A percentile compares a stretch with the other conserved stretches of the same genome.
Conservation (phyloP, 2,329 filamentous ascomycete genomes). For the Graphilbum ipis-grandicollis region DNA sequence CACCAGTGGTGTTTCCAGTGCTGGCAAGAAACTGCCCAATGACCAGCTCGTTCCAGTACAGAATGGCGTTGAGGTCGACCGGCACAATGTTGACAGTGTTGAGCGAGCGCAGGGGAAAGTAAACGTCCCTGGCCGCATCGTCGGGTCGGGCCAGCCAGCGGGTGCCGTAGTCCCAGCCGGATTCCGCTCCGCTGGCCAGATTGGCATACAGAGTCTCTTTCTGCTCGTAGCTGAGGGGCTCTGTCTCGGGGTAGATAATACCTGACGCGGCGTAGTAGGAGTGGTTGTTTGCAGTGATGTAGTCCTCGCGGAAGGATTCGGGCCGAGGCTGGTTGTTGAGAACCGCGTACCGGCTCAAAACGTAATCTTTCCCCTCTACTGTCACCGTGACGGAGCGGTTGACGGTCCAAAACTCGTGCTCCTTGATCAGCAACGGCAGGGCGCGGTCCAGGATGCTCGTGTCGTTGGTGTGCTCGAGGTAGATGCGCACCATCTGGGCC, state of each 20-base stretch:
- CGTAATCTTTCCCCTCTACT: constrained; percentile 25
- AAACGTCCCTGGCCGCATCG: constrained; percentile 40
- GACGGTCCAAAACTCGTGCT: constrained; percentile 43
- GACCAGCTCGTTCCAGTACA: constrained; percentile 46
- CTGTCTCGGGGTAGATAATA: constrained; percentile 35
- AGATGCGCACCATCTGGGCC: constrained; percentile 47
- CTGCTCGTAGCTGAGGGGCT: constrained; percentile 32
- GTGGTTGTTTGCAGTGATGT: constrained; percentile 43
- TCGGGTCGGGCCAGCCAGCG: constrained; percentile 39
- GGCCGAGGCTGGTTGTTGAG: constrained; percentile 48
- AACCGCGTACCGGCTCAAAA: constrained; percentile 39
- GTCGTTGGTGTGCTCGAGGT: constrained; percentile 48
- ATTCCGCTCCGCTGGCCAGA: constrained; percentile 47
- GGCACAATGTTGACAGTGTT: constrained; percentile 41
- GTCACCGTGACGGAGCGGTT: constrained; percentile 41
- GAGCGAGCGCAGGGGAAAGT: constrained; percentile 47
- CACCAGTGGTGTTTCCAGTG: constrained; percentile 31
- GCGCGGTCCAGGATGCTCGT: constrained; percentile 41
- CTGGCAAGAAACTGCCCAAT: constrained; percentile 36
- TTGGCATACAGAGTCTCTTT: constrained; percentile 39
- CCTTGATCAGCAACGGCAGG: constrained; percentile 42
- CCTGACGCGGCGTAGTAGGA: constrained; percentile 44
- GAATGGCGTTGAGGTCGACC: constrained; percentile 50
- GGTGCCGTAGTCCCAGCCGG: constrained; percentile 45
- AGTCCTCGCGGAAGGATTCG: constrained; percentile 51